Percentiles rank a stretch among this genome's conserved stretches.
These are phyloP conservation scores for Geotrichum restrictum DNA, from an alignment of 1,139 yeast species.

Conservation along the genomic window DNA sequence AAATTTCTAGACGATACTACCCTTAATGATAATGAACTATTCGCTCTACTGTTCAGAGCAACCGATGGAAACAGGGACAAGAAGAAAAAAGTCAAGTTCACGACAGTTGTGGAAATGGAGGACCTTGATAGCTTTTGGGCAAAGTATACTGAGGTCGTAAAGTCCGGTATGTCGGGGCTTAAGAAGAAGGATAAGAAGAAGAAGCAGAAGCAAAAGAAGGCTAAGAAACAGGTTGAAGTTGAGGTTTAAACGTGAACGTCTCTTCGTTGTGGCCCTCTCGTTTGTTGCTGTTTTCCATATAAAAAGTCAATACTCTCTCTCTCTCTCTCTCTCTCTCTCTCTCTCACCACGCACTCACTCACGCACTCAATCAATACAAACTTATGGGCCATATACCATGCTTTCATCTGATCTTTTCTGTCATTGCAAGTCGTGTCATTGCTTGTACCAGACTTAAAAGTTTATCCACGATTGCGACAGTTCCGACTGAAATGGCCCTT, in stretches of 20 bases:
- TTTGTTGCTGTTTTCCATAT: no score
- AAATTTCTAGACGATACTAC: constrained; percentile 16
- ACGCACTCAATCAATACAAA: no score
- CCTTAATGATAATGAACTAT: constrained; percentile 18
- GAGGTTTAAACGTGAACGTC: no score
- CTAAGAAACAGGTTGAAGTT: constrained; percentile 12
- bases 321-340: no score
- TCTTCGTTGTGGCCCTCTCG: no score
- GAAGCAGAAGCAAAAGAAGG: constrained; percentile 21
- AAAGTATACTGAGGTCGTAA: constrained; percentile 60
- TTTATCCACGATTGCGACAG: background rate
- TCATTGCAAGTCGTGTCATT: no score
- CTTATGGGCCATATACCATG: no score
- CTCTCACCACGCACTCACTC: no score
- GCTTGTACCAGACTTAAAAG: no score
- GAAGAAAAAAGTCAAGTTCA: constrained; percentile 49
- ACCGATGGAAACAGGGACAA: constrained; percentile 56
- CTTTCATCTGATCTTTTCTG: no score
- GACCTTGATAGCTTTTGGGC: constrained; percentile 65
- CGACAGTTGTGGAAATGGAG: constrained; percentile 60
- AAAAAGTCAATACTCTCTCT: no score
- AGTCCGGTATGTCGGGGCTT: constrained; percentile 57
- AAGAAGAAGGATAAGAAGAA: constrained; percentile 53
- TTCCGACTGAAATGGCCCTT: background rate
- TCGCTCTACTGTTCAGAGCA: constrained; percentile 36